Conservation (phyloP, 108 stramenopile species). For the Cyclotella atomus region DNA sequence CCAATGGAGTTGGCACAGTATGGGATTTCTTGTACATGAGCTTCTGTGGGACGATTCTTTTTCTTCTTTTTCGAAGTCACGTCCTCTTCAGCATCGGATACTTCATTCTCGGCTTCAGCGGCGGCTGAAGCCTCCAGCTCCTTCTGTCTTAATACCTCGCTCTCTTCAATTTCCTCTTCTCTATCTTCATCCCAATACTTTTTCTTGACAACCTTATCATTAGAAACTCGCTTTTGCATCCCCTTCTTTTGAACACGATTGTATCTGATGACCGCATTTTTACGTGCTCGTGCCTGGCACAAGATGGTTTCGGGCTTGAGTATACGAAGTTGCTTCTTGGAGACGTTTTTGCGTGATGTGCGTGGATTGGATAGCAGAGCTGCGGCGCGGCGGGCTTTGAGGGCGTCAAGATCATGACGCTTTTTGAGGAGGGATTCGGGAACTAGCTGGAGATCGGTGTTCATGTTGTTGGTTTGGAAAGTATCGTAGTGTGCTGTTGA, state of each 20-base stretch:
- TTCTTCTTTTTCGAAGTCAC: conserved; percentile 1
- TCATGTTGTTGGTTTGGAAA: too few relatives aligned
- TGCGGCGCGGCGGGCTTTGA: conserved; percentile 71
- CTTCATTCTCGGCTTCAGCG: conserved; percentile 34
- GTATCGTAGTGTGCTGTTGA: too few relatives aligned
- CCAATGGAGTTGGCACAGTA: conserved; percentile 84
- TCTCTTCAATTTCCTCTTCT: conserved; percentile 47
- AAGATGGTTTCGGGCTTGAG: conserved; percentile 77
- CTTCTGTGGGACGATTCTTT: neutral
- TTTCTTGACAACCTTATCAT: conserved; percentile 55
- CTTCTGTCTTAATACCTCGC: conserved; percentile 33
- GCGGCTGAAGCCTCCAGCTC: conserved; percentile 20
- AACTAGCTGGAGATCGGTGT: conserved; percentile 66
- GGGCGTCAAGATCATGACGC: conserved; percentile 85
- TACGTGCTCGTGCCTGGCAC: conserved; percentile 50
- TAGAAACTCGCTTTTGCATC: conserved; percentile 84
- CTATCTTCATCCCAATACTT: conserved; percentile 53
- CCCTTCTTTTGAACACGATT: conserved; percentile 82
- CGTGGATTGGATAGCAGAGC: conserved; percentile 39
- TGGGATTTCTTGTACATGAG: conserved; percentile 35
- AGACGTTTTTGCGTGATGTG: conserved; percentile 38
- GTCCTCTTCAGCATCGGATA: conserved; percentile 5
- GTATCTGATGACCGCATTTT: conserved; percentile 67
- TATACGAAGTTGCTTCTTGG: conserved; percentile 51
- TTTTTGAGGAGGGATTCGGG: conserved; percentile 84